phyloP scores from a whole-genome alignment of 2,329 filamentous ascomycete genomes.

The Hypocreales sp. region DNA sequence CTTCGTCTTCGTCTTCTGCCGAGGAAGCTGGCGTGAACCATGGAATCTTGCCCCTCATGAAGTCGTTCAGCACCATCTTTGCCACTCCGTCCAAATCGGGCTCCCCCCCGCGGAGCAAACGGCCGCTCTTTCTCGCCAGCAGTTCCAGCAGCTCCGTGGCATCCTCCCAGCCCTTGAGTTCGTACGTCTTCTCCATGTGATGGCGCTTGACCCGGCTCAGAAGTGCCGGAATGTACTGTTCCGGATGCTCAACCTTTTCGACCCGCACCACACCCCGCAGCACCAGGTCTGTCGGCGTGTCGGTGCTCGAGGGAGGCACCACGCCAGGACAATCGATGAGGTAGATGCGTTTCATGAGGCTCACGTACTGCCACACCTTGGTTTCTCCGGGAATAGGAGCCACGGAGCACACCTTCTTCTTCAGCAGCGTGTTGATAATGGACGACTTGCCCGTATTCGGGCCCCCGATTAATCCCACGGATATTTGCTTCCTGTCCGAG shows the following conservation, averaged over 20 bases:
- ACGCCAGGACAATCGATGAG: constrained; percentile 96
- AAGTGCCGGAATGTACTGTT: constrained; percentile 84
- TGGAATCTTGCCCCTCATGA: constrained; percentile 84
- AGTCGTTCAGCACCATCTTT: constrained; percentile 95
- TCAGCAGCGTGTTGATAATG: constrained; percentile 90
- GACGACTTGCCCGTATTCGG: constrained; percentile 94
- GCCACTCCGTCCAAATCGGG: constrained; percentile 89
- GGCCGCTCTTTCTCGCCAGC: constrained; percentile 72
- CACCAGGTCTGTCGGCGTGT: constrained; percentile 76
- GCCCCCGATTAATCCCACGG: constrained; percentile 62
- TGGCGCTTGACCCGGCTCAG: constrained; percentile 66
- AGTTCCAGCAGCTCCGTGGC: constrained; percentile 74
- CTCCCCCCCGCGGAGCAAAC: constrained; percentile 82
- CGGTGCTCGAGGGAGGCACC: constrained; percentile 73
- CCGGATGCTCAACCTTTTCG: constrained; percentile 91
- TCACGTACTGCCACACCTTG: constrained; percentile 97
- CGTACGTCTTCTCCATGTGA: constrained; percentile 88
- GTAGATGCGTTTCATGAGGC: constrained; percentile 77
- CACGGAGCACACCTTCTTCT: constrained; percentile 86
- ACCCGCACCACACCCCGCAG: constrained; percentile 84
- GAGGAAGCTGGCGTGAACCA: constrained; percentile 82
- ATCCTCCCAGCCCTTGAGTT: constrained; percentile 63
- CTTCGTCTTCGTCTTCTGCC: constrained; percentile 32
- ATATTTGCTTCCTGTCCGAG: constrained; percentile 84
- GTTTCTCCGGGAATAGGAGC: constrained; percentile 94